Base-by-base conservation (phyloP, 2,329 filamentous ascomycete genomes). In the Sporothrix luriei region DNA sequence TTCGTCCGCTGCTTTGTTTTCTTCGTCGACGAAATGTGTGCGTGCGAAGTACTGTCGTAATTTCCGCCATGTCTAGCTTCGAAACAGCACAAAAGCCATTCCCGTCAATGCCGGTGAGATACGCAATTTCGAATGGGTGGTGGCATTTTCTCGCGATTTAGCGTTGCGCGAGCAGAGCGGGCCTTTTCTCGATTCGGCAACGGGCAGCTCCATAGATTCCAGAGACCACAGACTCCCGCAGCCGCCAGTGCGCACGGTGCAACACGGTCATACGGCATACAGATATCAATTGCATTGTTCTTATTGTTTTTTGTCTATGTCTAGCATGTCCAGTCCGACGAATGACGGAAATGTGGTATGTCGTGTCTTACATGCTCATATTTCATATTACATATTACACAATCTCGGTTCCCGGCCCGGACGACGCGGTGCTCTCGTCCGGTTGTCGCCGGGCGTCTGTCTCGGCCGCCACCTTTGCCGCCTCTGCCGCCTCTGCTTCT, bases 1-100 rank as follows among this genome's bases (percentile, higher is more conserved):
- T 33, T 51, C 48, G 9, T 48, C 26, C 14, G 26, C 26, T n/a
- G 29, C 19, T 38, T 65, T 46, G 0, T 48, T 9, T 64, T 21
- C 10, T 65, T 16, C 14, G 19, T 38, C 29, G 40, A 33, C 43
- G 24, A n/a, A n/a, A 3, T 4, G 19, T 38, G 11, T 7, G 3
- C 14, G 29, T n/a, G n/a, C n/a, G n/a, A n/a, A n/a, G n/a, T 51
- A 19, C 26, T 65, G 43, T 65, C 46, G 62, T 66, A 66, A 66
- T 66, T 65, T 66, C 62, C 62, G 46, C 38, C n/a, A 24, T 46
- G 57, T 66, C 62, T 66, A 51, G 62, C 62, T 66, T 61, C 57
- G 19, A 52, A 51, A 66, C 46, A 19, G 26, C 48, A 38, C 57
- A 38, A 38, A 55, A 14, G 33, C 21, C 29, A 40, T 9, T 29